Evolutionary conservation across 1,139 yeast genomes (phyloP), one percentile per base, ranked within the genome.

Genomic region (Saccharomyces hybrid): DNA sequence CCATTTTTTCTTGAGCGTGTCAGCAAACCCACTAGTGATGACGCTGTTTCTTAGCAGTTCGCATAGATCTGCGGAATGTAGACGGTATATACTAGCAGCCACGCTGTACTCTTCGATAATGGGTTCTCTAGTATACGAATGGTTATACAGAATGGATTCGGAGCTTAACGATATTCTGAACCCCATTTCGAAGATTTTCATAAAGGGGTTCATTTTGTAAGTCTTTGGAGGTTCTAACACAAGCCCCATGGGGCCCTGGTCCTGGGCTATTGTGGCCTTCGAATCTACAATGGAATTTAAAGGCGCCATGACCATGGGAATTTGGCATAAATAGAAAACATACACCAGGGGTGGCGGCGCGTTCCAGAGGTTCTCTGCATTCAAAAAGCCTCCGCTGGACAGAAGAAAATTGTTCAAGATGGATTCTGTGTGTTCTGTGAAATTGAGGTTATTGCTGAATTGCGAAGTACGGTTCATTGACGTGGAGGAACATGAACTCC

Each of bases 31-130:
- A 53, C 58, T 51, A 20, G 51, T 51, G 14, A 54, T 25, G 4
- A 56, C 57, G 23, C 57, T 54, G 27, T 71, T 71, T 50, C 64
- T 67, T 0, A 74, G 73, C 53, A 72, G 58, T 63, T 82, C 86
- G 62, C 85, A 81, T 83, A 82, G 79, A 64, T 82, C 86, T 27
- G 81, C 85, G 49, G 80, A 75, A 1, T 83, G 79, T 41, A 82
- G 70, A 61, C 81, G 81, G 69, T 82, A 82, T 60, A 82, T 82
- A 63, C 81, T 85, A 0, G 85, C 85, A 5, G 85, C 86, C 38
- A 82, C 85, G 1, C 84, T 80, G 62, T 81, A 82, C 63, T 82
- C 86, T 65, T 82, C 86, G 54, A 82, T 81, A 59, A 82, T 74
- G 9, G 86, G 85, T 57, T 82, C 86, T 59, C 82, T 79, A 28